Base-by-base conservation (phyloP, 768 basidiomycete genomes). In the Suillus brevipes region DNA sequence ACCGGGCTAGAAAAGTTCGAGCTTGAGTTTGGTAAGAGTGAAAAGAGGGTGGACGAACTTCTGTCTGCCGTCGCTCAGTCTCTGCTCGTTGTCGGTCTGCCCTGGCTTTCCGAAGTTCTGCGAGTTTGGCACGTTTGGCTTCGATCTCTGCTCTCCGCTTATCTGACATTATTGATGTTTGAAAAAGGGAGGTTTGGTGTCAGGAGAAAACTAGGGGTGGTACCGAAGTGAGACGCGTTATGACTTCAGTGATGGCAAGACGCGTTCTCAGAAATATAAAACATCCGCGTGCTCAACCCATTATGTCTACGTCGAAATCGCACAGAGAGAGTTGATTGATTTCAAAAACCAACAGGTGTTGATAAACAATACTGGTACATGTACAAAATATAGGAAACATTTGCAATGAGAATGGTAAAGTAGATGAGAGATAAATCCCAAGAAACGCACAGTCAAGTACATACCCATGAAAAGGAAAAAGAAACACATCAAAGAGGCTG, bases 111-210 rank as follows among this genome's bases (percentile, higher is more conserved):
- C 92, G 83, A 43, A 97, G 82, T 67, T 94, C 93, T 59, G 88
- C 92, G 40, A 98, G 88, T 77, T 94, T 95, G 13, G 88, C 87
- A 67, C 89, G 82, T 79, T 98, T 99, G 31, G 89, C 92, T 76
- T 95, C 94, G 65, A 98, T 91, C 78, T 97, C 95, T 72, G 89
- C 88, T 73, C 92, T 80, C 58, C 94, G 84, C 77, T 85, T 85
- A 70, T 89, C 86, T 62, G 89, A 88, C 83, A 84, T 86, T 61
- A 53, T 42, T 40, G 61, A 14, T 20, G 10, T 36, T 2, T 12
- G 31, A 31, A 31, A 42, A 16, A 36, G 38, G 20, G 25, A 25
- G 23, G 16, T 25, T 25, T 62, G 23, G 14, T 14, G 20, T n/a
- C 34, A 34, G 4, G 18, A 25, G 18, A 31, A 31, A 31, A 31